A percentile compares a stretch with the other conserved stretches of the same genome.
phyloP scores from a whole-genome alignment of 768 basidiomycete species.

The Podaxis sp. region DNA sequence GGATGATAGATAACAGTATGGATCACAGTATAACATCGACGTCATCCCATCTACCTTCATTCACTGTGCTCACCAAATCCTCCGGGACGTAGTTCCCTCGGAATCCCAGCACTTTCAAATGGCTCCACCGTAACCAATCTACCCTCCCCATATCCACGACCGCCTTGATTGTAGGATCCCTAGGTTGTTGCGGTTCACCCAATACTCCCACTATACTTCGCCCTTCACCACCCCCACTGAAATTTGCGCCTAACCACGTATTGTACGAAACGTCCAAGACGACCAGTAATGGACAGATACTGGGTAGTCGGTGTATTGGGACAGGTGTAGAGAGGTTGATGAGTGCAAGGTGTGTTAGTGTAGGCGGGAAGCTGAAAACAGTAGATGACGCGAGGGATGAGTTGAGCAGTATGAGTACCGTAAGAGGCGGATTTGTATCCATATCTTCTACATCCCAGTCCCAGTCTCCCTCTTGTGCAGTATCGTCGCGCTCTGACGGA shows the following conservation, averaged over 20 bases:
- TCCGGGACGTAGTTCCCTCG: constrained; percentile 49
- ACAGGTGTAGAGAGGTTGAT: constrained; percentile 48
- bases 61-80: constrained; percentile 45
- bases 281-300: constrained; percentile 58
- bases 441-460: constrained; percentile 51
- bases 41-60: constrained; percentile 67
- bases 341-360: constrained; percentile 62
- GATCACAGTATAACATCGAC: constrained; percentile 46
- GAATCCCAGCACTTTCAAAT: constrained; percentile 55
- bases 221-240: not conserved
- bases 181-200: constrained; percentile 9
- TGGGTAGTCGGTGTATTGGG: constrained; percentile 57
- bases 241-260: constrained; percentile 32
- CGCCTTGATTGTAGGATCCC: constrained; percentile 26
- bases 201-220: not conserved
- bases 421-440: constrained; percentile 32
- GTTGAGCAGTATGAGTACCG: constrained; percentile 52
- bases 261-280: constrained; percentile 73
- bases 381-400: constrained; percentile 42
- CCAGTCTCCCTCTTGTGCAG: constrained; percentile 1
- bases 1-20: not conserved
- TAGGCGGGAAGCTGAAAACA: constrained; percentile 57
- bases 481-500: not conserved
- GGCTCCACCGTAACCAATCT: constrained; percentile 58
- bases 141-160: constrained; percentile 45